Base-by-base conservation (phyloP, 108 stramenopile species). In the Craspedostauros australis region DNA sequence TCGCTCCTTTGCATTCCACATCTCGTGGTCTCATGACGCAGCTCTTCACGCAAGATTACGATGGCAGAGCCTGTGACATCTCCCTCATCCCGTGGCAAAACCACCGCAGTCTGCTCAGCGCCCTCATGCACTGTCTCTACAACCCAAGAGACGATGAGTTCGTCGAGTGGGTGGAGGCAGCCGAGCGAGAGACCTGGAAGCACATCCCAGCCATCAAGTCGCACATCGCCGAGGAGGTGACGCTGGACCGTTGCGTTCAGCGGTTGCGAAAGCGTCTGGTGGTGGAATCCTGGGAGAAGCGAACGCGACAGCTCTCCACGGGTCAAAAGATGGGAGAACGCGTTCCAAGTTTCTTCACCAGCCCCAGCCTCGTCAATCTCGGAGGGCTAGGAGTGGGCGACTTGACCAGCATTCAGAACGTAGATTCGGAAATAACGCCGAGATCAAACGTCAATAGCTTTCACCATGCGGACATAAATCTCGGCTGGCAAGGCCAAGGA, bases 11-110 rank as follows among this genome's bases (percentile, higher is more conserved):
- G 41, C 85, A 89, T 57, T 87, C 90, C 28, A 80, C 83, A 15
- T 49, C 68, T 32, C 75, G 94, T 14, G 86, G 79, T 18, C 57
- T 87, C 54, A 67, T 76, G 43, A 73, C 73, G 3, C 74, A 80
- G 50, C 74, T 91, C 66, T 82, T 91, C 50, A 82, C 83, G 11
- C 89, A 91, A 64, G 93, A 96, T 60, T 99, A 99, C 64, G 94
- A 94, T 59, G 98, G 98, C 2, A 62, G 95, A n/a, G 76, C 86
- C 43, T 76, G 72, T 46, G 98, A 99, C 64, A 79, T 99, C n/a
- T 96, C 96, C 12, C 59, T 99, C 36, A 84, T 90, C 32, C 98
- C 98, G 8, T 95, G 95, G 93, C 57, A 72, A 26, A 76, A 81
- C 22, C 87, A 95, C 44, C 73, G 93, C 32, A 64, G 76, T 21